phyloP scores from a whole-genome alignment of 371 early-diverging fungal species.

The Mortierella sp. region DNA sequence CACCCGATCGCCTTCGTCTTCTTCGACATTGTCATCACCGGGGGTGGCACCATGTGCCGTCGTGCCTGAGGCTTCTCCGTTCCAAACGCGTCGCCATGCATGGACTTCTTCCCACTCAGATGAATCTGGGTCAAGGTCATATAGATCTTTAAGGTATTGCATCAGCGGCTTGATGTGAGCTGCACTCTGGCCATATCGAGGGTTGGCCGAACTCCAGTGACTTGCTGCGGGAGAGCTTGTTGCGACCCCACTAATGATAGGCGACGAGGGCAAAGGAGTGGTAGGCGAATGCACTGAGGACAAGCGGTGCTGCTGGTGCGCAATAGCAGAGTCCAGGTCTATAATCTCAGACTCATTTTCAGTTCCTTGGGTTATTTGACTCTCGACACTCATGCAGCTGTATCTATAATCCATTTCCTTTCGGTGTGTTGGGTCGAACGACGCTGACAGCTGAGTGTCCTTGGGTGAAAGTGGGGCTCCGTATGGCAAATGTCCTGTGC shows the following conservation, averaged over 20 bases:
- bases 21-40: conserved; percentile 21
- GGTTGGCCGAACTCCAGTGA: conserved; percentile 13
- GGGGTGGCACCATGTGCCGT: conserved; percentile 25
- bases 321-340: conserved; percentile 23
- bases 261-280: conserved; percentile 49
- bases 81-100: conserved; percentile 54
- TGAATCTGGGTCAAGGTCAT: conserved; percentile 71
- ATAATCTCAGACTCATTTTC: conserved; percentile 26
- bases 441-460: conserved; percentile 17
- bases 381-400: conserved; percentile 51
- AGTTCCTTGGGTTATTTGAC: conserved; percentile 44
- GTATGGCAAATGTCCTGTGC: conserved; percentile 48
- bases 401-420: conserved; percentile 29
- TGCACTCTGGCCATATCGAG: conserved; percentile 34
- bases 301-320: conserved; percentile 38
- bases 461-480: conserved; percentile 12
- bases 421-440: conserved; percentile 27
- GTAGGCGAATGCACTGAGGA: conserved; percentile 53
- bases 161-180: conserved; percentile 49
- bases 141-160: conserved; percentile 72
- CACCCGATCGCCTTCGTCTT: conserved; percentile 24
- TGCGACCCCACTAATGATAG: conserved; percentile 16
- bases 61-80: conserved; percentile 33
- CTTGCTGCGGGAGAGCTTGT: conserved; percentile 2
- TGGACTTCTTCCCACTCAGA: conserved; percentile 59